Conservation (phyloP, 1,139 yeast genomes). For the Pneumocystis carinii region DNA sequence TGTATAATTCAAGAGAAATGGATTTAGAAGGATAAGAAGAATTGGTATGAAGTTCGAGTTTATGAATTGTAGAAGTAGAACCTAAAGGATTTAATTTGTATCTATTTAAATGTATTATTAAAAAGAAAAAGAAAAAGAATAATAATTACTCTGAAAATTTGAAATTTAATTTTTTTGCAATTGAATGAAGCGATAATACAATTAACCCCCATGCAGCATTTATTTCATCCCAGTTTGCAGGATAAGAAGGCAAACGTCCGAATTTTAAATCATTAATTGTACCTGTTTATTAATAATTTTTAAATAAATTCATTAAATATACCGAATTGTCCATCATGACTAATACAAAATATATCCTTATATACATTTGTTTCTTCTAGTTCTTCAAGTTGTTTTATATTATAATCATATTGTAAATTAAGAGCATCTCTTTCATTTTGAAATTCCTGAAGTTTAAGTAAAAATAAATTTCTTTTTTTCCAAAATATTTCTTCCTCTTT, state of each 20-base stretch:
- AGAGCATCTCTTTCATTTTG: constrained; percentile 15
- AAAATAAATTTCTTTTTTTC: constrained; percentile 13
- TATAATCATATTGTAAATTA: constrained; percentile 13
- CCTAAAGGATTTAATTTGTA: constrained; percentile 73
- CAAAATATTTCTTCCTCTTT: constrained; percentile 16
- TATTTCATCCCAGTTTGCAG: constrained; percentile 74
- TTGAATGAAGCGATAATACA: constrained; percentile 50
- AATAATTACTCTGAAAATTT: constrained; percentile 30
- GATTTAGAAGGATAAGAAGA: constrained; percentile 15
- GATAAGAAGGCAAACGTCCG: constrained; percentile 43
- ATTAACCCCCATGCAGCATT: constrained; percentile 89
- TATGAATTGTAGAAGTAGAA: constrained; percentile 64
- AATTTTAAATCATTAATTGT: constrained; percentile 28
- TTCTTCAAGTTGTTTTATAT: constrained; percentile 22
- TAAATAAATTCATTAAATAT: constrained; percentile 57
- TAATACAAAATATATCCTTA: constrained; percentile 65
- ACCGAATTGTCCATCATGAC: constrained; percentile 71
- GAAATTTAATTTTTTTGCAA: constrained; percentile 43
- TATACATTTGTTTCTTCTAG: constrained; percentile 66
- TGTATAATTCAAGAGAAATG: constrained; percentile 35
- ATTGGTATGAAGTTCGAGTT: constrained; percentile 28
- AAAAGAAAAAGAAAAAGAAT: not conserved
- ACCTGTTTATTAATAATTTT: not conserved
- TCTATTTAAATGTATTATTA: not conserved
- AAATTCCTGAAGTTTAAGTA: constrained; percentile 12